These are phyloP conservation scores for Spergularia azorica DNA, from an alignment of 179 eudicot genomes.

Conservation along the genomic window DNA sequence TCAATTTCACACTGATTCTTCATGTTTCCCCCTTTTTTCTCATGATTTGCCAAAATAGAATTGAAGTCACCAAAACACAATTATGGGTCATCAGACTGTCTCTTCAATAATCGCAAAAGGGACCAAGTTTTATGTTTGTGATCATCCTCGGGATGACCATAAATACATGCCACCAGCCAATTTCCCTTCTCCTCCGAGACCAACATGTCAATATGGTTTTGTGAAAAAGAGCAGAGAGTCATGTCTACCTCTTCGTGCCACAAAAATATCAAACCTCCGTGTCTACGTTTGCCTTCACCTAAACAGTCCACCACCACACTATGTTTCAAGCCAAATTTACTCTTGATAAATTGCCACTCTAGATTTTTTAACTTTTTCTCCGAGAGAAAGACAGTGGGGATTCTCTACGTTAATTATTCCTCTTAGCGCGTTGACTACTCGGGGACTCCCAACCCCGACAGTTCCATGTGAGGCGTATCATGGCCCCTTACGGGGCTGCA, in stretches of 20 bases:
- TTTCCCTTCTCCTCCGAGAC: neutral
- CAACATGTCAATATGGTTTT: neutral
- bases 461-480: neutral
- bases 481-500: neutral
- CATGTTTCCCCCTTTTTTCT: no score
- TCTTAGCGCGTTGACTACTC: neutral
- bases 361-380: neutral
- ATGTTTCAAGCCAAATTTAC: neutral
- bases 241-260: neutral
- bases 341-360: neutral
- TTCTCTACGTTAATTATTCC: neutral
- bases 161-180: neutral
- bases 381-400: constrained; percentile 10
- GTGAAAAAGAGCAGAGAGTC: neutral
- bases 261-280: neutral
- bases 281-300: neutral
- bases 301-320: neutral
- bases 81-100: no score
- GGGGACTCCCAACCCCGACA: constrained; percentile 9
- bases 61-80: no score
- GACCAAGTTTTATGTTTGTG: neutral
- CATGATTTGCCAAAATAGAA: no score
- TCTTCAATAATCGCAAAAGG: no score
- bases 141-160: neutral
- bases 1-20: no score